Percentiles rank a stretch among this genome's conserved stretches.
These are phyloP conservation scores for Triticum monococcum DNA, from an alignment of 176 grass and related monocot genomes.

Conservation along the genomic window DNA sequence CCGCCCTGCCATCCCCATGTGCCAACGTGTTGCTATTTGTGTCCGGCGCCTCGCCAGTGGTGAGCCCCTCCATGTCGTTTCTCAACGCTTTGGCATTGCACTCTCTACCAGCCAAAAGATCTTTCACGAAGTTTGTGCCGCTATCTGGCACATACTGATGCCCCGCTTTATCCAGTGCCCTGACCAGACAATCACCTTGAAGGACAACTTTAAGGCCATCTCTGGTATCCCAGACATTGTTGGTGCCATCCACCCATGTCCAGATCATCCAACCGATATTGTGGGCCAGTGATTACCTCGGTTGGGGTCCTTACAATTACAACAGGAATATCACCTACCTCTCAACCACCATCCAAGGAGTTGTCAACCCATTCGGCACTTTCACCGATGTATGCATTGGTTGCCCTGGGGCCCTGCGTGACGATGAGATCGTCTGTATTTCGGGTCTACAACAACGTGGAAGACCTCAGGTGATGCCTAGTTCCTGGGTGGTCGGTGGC, in stretches of 20 bases:
- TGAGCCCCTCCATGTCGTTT: constrained; percentile 54
- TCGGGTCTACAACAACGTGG: constrained; percentile 45
- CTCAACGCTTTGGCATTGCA: constrained; percentile 56
- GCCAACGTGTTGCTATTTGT: constrained; percentile 55
- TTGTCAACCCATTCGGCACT: constrained; percentile 42
- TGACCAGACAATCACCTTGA: background rate
- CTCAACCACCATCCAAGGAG: constrained; percentile 54
- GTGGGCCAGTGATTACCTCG: constrained; percentile 34
- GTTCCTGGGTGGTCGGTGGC: constrained; percentile 45
- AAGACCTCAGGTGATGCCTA: constrained; percentile 30
- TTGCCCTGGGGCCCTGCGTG: constrained; percentile 56
- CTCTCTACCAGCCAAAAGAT: constrained; percentile 69
- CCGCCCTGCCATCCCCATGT: constrained; percentile 48
- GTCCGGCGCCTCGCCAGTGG: constrained; percentile 58
- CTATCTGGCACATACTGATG: constrained; percentile 41
- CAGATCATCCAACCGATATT: constrained; percentile 57
- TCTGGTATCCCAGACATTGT: constrained; percentile 36
- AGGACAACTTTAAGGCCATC: constrained; percentile 38
- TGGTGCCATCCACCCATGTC: constrained; percentile 56
- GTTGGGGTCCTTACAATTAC: constrained; percentile 42
- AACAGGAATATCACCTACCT: constrained; percentile 51
- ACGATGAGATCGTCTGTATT: constrained; percentile 46
- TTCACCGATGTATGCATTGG: constrained; percentile 72
- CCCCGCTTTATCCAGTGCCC: constrained; percentile 56
- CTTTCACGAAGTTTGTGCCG: constrained; percentile 47